Evolutionary conservation across 164 flowering plant species (phyloP).

Genomic region (Amborella trichopoda): DNA sequence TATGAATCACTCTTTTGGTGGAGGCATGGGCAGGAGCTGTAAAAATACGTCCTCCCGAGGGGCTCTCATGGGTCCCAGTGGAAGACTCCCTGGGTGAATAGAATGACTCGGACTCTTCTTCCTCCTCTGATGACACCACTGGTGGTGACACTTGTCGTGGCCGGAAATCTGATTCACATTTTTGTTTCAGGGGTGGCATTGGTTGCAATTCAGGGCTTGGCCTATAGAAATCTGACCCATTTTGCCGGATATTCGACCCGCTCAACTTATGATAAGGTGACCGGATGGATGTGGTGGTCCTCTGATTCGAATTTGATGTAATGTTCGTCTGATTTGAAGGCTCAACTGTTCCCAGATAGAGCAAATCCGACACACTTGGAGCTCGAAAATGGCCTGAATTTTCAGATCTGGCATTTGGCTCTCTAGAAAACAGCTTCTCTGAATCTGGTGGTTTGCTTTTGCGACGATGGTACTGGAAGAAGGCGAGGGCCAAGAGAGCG

Average conservation of each 20-base stretch:
- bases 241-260: constrained; percentile 32
- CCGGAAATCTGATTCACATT: background rate
- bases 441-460: constrained; percentile 36
- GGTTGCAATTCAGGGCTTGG: constrained; percentile 66
- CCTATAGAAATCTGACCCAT: constrained; percentile 43
- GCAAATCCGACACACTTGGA: constrained; percentile 39
- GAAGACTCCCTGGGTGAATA: constrained; percentile 61
- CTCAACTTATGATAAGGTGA: constrained; percentile 65
- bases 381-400: constrained; percentile 13
- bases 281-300: constrained; percentile 8
- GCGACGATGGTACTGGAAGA: constrained; percentile 51
- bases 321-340: constrained; percentile 27
- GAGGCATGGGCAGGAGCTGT: constrained; percentile 1
- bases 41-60: constrained; percentile 17
- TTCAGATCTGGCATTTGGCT: background rate
- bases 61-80: constrained; percentile 26
- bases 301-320: too few relatives aligned
- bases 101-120: constrained; percentile 35
- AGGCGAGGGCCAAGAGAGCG: constrained; percentile 65
- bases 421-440: constrained; percentile 45
- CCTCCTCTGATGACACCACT: constrained; percentile 55
- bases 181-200: background rate
- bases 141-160: constrained; percentile 14
- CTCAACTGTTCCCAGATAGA: constrained; percentile 76
- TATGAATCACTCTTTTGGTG: background rate